Percentiles rank a stretch among this genome's conserved stretches.
Conservation (phyloP, 2,329 filamentous ascomycete species). For the Pyrenochaeta sp. region DNA sequence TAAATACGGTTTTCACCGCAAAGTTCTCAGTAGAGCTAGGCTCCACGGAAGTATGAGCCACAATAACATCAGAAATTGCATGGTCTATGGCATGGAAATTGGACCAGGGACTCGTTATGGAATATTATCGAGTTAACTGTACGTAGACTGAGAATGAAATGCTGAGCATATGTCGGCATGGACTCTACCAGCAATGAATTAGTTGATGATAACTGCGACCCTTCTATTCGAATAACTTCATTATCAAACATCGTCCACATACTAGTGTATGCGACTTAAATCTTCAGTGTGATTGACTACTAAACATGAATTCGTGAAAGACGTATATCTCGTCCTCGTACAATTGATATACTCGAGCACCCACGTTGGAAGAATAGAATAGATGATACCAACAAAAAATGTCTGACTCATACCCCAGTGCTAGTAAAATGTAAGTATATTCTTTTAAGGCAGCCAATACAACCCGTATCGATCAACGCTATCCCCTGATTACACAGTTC, state of each 20-base stretch:
- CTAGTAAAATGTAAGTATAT: too few relatives aligned
- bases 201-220: neutral
- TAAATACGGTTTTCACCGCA: constrained; percentile 50
- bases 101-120: constrained; percentile 23
- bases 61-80: constrained; percentile 11
- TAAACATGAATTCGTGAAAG: too few relatives aligned
- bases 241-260: neutral
- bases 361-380: too few relatives aligned
- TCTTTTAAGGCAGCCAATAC: too few relatives aligned
- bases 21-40: neutral
- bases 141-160: constrained; percentile 40
- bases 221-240: neutral
- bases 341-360: too few relatives aligned
- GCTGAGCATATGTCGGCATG: constrained; percentile 23
- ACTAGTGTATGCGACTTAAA: too few relatives aligned
- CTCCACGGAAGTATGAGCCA: neutral
- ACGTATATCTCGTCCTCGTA: too few relatives aligned
- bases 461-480: too few relatives aligned
- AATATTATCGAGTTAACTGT: constrained; percentile 23
- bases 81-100: constrained; percentile 23
- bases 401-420: too few relatives aligned
- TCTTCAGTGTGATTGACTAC: too few relatives aligned
- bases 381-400: too few relatives aligned
- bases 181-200: constrained; percentile 25
- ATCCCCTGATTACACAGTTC: too few relatives aligned